These are phyloP conservation scores for Aureobasidium sp. DNA, from an alignment of 2,329 filamentous ascomycete genomes.

Conservation along the genomic window DNA sequence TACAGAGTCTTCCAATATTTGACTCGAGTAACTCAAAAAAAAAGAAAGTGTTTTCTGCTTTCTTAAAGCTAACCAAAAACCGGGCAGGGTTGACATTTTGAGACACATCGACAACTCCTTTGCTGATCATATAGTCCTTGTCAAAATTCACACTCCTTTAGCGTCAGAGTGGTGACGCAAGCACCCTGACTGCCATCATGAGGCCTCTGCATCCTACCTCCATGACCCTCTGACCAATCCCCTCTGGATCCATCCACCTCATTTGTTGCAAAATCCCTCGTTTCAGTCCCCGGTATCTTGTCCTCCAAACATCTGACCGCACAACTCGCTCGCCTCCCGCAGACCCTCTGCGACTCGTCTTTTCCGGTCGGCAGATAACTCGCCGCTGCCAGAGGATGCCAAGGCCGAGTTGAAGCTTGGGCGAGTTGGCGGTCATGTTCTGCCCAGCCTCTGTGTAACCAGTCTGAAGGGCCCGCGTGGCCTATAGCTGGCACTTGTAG, in stretches of 20 bases:
- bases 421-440: neutral
- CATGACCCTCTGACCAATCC: neutral
- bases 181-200: neutral
- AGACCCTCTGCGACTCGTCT: neutral
- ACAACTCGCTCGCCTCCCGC: no score
- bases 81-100: no score
- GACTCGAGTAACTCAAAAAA: no score
- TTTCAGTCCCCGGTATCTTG: neutral
- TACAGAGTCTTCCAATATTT: no score
- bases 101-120: no score
- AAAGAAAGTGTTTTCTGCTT: no score
- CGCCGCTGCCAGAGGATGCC: neutral
- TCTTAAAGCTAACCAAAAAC: no score
- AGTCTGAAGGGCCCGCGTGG: neutral
- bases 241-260: no score
- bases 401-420: neutral
- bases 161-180: conserved; percentile 2
- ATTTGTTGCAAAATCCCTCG: neutral
- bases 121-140: neutral
- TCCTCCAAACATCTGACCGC: no score
- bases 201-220: neutral
- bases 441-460: neutral
- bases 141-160: neutral
- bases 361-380: neutral
- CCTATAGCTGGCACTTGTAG: neutral